Conservation (phyloP, 768 basidiomycete species). For the Pulveroboletus sp. region DNA sequence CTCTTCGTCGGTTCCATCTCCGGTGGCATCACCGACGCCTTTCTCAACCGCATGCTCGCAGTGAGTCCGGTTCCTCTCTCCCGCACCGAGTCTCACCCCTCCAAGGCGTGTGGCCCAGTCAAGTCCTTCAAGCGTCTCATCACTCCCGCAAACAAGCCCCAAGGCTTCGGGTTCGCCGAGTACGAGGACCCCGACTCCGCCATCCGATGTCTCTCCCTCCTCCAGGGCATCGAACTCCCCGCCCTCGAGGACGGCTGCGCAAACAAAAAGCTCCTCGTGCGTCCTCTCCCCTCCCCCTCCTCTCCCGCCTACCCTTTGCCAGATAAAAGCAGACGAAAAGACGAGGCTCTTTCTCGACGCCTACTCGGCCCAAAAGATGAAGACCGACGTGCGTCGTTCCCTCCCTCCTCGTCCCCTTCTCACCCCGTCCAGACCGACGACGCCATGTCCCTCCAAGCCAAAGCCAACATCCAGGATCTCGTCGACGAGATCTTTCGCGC, state of each 20-base stretch:
- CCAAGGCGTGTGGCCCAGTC: conserved; percentile 86
- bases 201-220: conserved; percentile 62
- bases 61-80: conserved; percentile 40
- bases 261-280: conserved; percentile 66
- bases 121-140: conserved; percentile 90
- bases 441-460: conserved; percentile 55
- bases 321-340: conserved; percentile 97
- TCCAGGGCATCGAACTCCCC: conserved; percentile 62
- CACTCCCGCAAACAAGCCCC: conserved; percentile 88
- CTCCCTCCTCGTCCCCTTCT: not conserved
- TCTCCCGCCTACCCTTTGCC: conserved; percentile 37
- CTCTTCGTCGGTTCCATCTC: conserved; percentile 96
- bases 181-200: conserved; percentile 93
- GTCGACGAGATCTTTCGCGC: conserved; percentile 68
- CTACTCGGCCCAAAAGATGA: conserved; percentile 73
- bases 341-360: conserved; percentile 84
- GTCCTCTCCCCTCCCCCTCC: conserved; percentile 30
- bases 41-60: conserved; percentile 71
- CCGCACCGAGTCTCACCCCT: not conserved
- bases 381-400: conserved; percentile 64
- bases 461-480: conserved; percentile 58
- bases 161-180: conserved; percentile 96
- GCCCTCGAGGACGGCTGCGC: conserved; percentile 57
- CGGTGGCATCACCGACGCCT: conserved; percentile 81
- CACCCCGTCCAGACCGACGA: conserved; percentile 61